Percentiles rank a stretch among this genome's conserved stretches.
Conservation (phyloP, 2,329 filamentous ascomycete species). For the Dactylellina drechsleri region DNA sequence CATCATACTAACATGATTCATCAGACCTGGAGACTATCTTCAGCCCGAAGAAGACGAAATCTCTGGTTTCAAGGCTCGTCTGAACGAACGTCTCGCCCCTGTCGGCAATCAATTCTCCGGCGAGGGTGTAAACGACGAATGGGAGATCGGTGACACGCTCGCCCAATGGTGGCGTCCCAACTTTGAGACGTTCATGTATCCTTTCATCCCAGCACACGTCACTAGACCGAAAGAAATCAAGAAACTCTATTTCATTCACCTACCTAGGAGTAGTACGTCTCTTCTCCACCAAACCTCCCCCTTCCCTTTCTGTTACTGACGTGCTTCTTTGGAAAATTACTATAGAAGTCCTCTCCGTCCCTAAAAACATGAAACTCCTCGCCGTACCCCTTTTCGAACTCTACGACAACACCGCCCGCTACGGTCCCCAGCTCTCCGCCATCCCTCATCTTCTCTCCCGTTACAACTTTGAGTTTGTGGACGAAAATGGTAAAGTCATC, state of each 20-base stretch:
- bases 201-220: constrained; percentile 94
- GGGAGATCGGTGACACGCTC: constrained; percentile 92
- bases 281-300: neutral
- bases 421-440: constrained; percentile 93
- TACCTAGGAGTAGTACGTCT: constrained; percentile 84
- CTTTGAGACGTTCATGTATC: constrained; percentile 99
- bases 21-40: constrained; percentile 88
- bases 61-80: constrained; percentile 88
- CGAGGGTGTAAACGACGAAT: constrained; percentile 89
- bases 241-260: constrained; percentile 96
- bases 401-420: constrained; percentile 95
- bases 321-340: neutral
- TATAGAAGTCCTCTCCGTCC: constrained; percentile 89
- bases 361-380: constrained; percentile 99
- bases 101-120: constrained; percentile 83
- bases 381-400: constrained; percentile 97
- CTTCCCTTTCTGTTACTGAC: neutral
- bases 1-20: constrained; percentile 12
- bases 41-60: constrained; percentile 89
- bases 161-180: constrained; percentile 99
- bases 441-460: constrained; percentile 93
- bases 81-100: constrained; percentile 93
- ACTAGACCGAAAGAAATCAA: constrained; percentile 98
- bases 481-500: constrained; percentile 88
- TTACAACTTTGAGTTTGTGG: constrained; percentile 97